Conservation (phyloP, 2,329 filamentous ascomycete species). For the Fusarium sp. region DNA sequence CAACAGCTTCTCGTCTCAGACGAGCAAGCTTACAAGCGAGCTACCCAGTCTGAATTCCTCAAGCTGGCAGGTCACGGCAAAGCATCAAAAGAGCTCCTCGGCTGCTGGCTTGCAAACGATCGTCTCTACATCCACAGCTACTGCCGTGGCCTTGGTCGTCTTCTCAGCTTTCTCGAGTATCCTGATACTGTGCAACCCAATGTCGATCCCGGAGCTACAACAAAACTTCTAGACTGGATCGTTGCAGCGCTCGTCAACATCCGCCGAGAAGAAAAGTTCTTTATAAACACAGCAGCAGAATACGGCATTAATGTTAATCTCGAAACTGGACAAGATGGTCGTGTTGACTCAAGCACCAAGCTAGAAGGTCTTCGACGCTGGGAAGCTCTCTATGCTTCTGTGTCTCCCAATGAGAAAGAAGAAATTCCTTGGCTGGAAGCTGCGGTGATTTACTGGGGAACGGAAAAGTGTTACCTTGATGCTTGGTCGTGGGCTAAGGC, state of each 20-base stretch:
- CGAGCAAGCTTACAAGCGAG: conserved; percentile 58
- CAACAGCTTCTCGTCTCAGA: conserved; percentile 64
- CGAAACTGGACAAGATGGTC: conserved; percentile 28
- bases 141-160: conserved; percentile 72
- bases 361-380: conserved; percentile 54
- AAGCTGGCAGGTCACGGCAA: conserved; percentile 71
- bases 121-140: conserved; percentile 77
- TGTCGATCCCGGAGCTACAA: conserved; percentile 52
- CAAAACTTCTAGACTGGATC: conserved; percentile 69
- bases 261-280: conserved; percentile 73
- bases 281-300: conserved; percentile 69
- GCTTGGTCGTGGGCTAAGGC: conserved; percentile 65
- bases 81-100: conserved; percentile 64
- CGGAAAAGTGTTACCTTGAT: conserved; percentile 72
- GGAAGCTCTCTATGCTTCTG: conserved; percentile 63
- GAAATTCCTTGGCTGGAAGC: conserved; percentile 69
- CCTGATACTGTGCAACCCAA: conserved; percentile 48
- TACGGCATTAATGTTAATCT: conserved; percentile 66
- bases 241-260: conserved; percentile 74
- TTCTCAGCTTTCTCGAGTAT: conserved; percentile 70
- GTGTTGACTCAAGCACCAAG: conserved; percentile 47
- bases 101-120: conserved; percentile 77
- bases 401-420: conserved; percentile 57
- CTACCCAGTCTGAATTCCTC: conserved; percentile 75
- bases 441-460: conserved; percentile 80